Base-by-base conservation (phyloP, 495 filamentous ascomycete species). In the Staphylotrichum longicolle region DNA sequence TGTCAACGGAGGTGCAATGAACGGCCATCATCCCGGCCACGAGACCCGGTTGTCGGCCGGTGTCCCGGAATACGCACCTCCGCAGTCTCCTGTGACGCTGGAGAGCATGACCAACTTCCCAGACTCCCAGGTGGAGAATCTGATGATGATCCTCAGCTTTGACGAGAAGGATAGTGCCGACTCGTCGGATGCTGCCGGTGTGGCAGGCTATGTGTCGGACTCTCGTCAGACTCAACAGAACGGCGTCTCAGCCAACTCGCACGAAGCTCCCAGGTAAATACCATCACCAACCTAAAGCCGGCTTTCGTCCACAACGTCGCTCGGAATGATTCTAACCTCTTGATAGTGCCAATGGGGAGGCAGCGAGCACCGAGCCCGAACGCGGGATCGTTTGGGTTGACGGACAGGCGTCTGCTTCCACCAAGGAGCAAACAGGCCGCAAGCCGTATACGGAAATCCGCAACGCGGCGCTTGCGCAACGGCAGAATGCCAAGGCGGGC, bases 1-100 rank as follows among this genome's bases (percentile, higher is more conserved):
- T 74, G 54, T 75, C 34, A 72, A 75, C 51, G 82, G 79, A 37
- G 81, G 75, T 20, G 79, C 69, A 12, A 67, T 69, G 9, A 81
- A 81, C 44, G 75, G 77, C 7, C 60, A 79, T 52, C 63, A 72
- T 48, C 76, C 70, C 40, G 66, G 69, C 9, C 66, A 76, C 0
- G 82, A 83, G 57, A 84, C 86, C 3, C 79, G 83, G 46, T 79
- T 94, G 34, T 92, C 89, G 30, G 88, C 90, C 7, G 78, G 83
- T 15, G 90, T 90, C 7, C 87, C 89, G 1, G 90, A 92, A 61
- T 94, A 91, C 68, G 81, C 87, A 27, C 90, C 90, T 55, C 80
- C 78, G 37, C 70, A 75, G 40, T 66, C 67, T 20, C 57, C 69
- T 50, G 71, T 74, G 44, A 83, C 81, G 66, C 70, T 77, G 70